Evolutionary conservation across 1,139 yeast genomes (phyloP), one percentile per base, ranked within the genome.

Genomic region (Hyphopichia khmerensis): DNA sequence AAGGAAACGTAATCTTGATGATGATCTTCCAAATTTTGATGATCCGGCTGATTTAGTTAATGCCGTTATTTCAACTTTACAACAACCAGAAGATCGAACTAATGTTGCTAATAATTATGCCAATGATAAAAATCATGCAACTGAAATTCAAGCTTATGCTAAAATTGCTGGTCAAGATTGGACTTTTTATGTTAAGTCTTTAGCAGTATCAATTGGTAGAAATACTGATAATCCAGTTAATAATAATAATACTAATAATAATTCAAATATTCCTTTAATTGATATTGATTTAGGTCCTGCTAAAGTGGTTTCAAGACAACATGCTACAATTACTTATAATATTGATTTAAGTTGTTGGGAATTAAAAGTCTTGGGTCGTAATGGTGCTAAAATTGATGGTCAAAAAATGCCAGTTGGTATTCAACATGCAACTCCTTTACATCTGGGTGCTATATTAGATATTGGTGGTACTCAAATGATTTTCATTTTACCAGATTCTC

Each of bases 381-480:
- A 93, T 59, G 99, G 99, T 29, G 90, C 96, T 29, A 85, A 90
- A 55, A 82, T 93, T 35, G 96, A 93, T 63, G 87, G 80, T 47
- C 73, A 64, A 49, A 83, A 83, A 65, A 77, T 76, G 15, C 69
- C 68, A 51, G 77, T 69, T 46, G 84, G 80, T 43, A 57, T 65
- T 13, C 57, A 72, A 8, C 61, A 68, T 6, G 71, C 81, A 6
- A 75, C 84, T 16, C 76, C 82, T 11, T 74, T 93, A 47, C 78
- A 79, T 42, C 85, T 95, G 2, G 99, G 98, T 10, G 89, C 95
- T 39, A 82, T 93, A 16, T 68, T 93, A 47, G 99, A 93, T 59
- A 83, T 93, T 39, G 98, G 98, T 9, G 98, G 97, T 3, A 91
- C 96, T 13, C 99, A 93, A 65, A 93, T 93, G 99, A 93, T 93